Conservation (phyloP, 2,329 filamentous ascomycete genomes). For the Apiospora rasikravindrae region DNA sequence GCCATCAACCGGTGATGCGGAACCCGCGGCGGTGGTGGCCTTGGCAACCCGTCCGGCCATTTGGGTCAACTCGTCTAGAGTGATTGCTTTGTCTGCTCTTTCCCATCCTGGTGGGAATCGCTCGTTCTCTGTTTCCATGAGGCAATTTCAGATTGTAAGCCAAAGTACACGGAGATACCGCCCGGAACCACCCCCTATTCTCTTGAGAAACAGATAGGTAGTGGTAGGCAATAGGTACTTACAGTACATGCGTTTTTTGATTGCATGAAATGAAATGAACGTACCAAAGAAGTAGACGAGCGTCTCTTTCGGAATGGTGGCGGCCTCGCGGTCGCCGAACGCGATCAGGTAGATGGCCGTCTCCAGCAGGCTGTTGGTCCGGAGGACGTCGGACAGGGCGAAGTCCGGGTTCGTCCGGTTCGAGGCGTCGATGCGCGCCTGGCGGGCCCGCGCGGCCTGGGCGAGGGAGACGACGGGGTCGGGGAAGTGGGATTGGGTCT, state of each 20-base stretch:
- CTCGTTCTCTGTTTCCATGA: background rate
- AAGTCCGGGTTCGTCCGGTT: slow-evolving; percentile 30
- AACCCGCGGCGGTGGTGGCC: background rate
- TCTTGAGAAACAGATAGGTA: too few species aligned
- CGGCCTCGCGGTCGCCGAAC: slow-evolving; percentile 15
- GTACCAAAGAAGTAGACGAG: slow-evolving; percentile 20
- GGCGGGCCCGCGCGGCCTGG: slow-evolving; percentile 28
- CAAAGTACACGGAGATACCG: too few species aligned
- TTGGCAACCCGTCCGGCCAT: background rate
- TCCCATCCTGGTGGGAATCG: background rate
- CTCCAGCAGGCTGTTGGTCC: slow-evolving; percentile 18
- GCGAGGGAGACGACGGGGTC: slow-evolving; percentile 27
- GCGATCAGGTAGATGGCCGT: slow-evolving; percentile 18
- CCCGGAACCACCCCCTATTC: too few species aligned
- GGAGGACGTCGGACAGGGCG: background rate
- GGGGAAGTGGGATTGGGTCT: slow-evolving; percentile 30
- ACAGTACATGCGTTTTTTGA: too few species aligned
- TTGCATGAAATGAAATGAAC: background rate
- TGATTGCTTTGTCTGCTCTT: background rate
- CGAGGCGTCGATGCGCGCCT: slow-evolving; percentile 27
- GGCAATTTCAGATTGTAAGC: background rate
- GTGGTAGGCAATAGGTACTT: too few species aligned
- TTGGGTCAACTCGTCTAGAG: background rate
- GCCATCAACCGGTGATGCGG: background rate
- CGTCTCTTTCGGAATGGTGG: slow-evolving; percentile 3